Base-by-base conservation (phyloP, 768 basidiomycete genomes). In the Tylopilus rubrobrunneus region DNA sequence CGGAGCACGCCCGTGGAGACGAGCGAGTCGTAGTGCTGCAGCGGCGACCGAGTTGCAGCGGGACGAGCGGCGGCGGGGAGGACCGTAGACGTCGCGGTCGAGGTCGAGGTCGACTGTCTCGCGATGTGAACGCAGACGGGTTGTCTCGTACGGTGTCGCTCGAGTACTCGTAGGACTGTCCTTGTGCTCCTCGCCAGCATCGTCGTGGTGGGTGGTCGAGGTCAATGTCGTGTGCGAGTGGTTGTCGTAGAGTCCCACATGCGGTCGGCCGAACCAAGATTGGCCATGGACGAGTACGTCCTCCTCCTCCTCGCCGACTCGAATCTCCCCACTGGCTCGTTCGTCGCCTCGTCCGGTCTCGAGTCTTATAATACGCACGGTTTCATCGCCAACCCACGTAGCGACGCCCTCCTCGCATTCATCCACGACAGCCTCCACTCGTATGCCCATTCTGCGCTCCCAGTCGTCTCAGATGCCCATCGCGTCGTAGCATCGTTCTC, bases 271-370 rank as follows among this genome's bases (percentile, higher is more conserved):
- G 39, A 19, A 39, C 39, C 39, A 15, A 7, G 45, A 31, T 19
- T 36, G 27, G 23, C 6, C 42, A 62, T 60, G 59, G 71, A 73
- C 69, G 70, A 72, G 0, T 90, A 88, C 68, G 71, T 92, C 29
- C 76, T 92, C 17, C 80, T 94, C 37, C 77, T 95, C 34, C 80
- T 96, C 41, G 80, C 90, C 0, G 93, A 96, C 74, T 89, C 91
- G 56, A 98, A 96, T 70, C 84, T 99, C 4, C 97, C 97, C 2
- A 98, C 96, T 0, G 97, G 97, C 34, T 88, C 96, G 1, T 99
- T 99, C 69, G 91, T 98, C 54, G 91, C 95, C 1, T 97, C 94
- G 1, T 82, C 91, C 3, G 96, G 96, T 2, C 79, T 98, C 55
- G 96, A 99, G 65, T 92, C 93, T 5, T 94, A 84, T 66, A 72